Evolutionary conservation across 441 rosid genomes (phyloP).

Genomic region (Populus tomentosa): DNA sequence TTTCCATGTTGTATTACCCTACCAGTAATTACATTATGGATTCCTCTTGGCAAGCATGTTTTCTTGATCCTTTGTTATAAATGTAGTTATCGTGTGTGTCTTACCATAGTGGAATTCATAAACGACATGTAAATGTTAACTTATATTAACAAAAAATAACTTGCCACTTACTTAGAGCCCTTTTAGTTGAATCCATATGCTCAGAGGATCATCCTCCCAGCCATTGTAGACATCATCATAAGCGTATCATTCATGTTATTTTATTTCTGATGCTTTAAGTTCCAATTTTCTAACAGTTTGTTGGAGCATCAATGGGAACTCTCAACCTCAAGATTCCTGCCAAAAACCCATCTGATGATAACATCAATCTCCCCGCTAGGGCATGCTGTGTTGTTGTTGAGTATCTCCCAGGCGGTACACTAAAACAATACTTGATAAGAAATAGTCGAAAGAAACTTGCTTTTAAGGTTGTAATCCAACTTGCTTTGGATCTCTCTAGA

Average conservation of each 20-base stretch:
- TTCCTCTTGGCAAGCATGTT: neutral
- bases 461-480: constrained; percentile 64
- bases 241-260: neutral
- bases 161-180: neutral
- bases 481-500: constrained; percentile 78
- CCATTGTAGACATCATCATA: neutral
- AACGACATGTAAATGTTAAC: neutral
- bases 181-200: neutral
- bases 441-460: constrained; percentile 70
- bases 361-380: constrained; percentile 45
- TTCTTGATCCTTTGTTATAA: neutral
- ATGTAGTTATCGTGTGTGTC: neutral
- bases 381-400: constrained; percentile 91
- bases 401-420: constrained; percentile 73
- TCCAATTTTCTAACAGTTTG: constrained; percentile 38
- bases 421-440: constrained; percentile 61
- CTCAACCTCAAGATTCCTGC: constrained; percentile 68
- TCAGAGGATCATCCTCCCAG: neutral
- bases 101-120: neutral
- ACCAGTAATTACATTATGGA: neutral
- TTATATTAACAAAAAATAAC: neutral
- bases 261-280: neutral
- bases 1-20: constrained; percentile 1
- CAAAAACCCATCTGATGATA: constrained; percentile 31
- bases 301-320: constrained; percentile 90